Conservation (phyloP, 495 filamentous ascomycete genomes). For the Lepidopterella palustris region DNA sequence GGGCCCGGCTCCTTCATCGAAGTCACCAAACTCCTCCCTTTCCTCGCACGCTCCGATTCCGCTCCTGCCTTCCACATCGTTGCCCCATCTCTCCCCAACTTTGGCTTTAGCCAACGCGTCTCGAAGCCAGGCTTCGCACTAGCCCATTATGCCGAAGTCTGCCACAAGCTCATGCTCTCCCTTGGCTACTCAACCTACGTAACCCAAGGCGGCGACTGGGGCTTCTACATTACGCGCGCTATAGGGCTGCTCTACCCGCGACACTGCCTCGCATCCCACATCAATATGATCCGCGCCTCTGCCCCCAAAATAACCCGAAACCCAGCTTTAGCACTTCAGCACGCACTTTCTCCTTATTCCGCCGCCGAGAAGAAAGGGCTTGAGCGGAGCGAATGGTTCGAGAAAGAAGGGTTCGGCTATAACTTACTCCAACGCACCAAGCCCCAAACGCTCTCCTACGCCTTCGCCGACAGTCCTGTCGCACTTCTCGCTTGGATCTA, state of each 20-base stretch:
- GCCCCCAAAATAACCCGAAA: constrained; percentile 34
- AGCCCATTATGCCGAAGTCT: constrained; percentile 53
- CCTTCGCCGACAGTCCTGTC: constrained; percentile 45
- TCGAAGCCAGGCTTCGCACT: constrained; percentile 50
- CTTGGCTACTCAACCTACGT: constrained; percentile 62
- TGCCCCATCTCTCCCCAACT: constrained; percentile 63
- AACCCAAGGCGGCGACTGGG: constrained; percentile 64
- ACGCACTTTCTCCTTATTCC: constrained; percentile 38
- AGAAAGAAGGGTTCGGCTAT: constrained; percentile 40
- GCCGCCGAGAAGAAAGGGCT: constrained; percentile 35
- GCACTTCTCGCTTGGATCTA: constrained; percentile 49
- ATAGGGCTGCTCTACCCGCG: constrained; percentile 52
- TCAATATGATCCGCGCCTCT: constrained; percentile 50
- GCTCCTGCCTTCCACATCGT: constrained; percentile 60
- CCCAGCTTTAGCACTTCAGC: constrained; percentile 43
- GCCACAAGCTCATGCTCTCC: constrained; percentile 59
- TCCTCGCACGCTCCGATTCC: constrained; percentile 39
- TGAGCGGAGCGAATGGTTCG: constrained; percentile 32
- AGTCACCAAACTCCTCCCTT: constrained; percentile 54
- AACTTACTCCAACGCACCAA: constrained; percentile 41
- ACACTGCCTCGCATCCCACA: constrained; percentile 54
- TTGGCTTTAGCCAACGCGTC: constrained; percentile 57
- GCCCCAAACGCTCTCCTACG: constrained; percentile 47
- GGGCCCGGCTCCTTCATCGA: constrained; percentile 68
- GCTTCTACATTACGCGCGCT: constrained; percentile 53